These are phyloP conservation scores for Colletotrichum navitas DNA, from an alignment of 2,329 filamentous ascomycete genomes.

Conservation along the genomic window DNA sequence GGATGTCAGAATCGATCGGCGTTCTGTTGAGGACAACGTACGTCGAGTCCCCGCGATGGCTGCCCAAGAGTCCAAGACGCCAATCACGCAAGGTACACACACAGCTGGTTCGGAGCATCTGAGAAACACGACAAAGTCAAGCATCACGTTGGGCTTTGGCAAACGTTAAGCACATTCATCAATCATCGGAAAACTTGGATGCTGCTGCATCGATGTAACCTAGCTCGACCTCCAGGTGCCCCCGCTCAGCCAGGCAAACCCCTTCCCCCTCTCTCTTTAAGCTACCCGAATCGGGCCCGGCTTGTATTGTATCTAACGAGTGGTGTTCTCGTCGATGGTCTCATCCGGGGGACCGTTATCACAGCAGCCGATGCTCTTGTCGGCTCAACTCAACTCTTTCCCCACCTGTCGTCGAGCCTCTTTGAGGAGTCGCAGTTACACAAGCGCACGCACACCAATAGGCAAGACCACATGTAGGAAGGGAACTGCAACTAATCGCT, in stretches of 20 bases:
- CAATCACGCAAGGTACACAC: slow-evolving; percentile 9
- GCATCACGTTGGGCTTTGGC: slow-evolving; percentile 5
- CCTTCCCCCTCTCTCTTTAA: neutral
- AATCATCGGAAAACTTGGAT: slow-evolving; percentile 31
- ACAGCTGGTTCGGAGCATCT: slow-evolving; percentile 9
- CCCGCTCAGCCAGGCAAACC: neutral
- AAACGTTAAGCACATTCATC: slow-evolving; percentile 28
- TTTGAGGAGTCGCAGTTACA: neutral
- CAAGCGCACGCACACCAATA: slow-evolving; percentile 4
- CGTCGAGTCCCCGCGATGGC: slow-evolving; percentile 11
- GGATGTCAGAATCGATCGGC: slow-evolving; percentile 24
- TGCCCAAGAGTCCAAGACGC: slow-evolving; percentile 5
- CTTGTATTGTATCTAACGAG: neutral
- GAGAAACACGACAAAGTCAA: slow-evolving; percentile 22
- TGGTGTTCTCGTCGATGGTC: slow-evolving; percentile 13
- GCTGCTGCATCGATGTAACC: slow-evolving; percentile 18
- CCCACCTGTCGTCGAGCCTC: slow-evolving; percentile 18
- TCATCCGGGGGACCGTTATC: slow-evolving; percentile 1
- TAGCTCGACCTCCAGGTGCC: neutral
- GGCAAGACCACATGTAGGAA: neutral
- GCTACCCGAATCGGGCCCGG: neutral
- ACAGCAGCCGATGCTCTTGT: slow-evolving; percentile 11
- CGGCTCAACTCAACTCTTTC: neutral
- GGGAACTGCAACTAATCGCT: slow-evolving; percentile 11
- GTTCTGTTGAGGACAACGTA: slow-evolving; percentile 6